These are phyloP conservation scores for Termitomyces eurrhizus DNA, from an alignment of 768 basidiomycete genomes.

Conservation along the genomic window DNA sequence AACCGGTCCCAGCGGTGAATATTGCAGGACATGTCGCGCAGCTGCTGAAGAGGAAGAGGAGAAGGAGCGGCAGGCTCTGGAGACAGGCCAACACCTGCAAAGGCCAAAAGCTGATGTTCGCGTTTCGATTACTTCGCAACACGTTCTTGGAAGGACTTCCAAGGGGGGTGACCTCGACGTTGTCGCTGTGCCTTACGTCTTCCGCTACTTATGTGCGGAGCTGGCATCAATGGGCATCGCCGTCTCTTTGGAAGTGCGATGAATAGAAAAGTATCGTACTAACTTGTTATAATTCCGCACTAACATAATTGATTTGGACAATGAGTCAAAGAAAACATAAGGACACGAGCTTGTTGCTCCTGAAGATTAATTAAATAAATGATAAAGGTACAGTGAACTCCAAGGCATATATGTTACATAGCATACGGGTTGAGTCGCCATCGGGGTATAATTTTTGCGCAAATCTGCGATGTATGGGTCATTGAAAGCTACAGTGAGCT, in stretches of 20 bases:
- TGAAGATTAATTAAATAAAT: background rate
- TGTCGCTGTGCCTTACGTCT: slow-evolving; percentile 93
- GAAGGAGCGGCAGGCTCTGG: slow-evolving; percentile 53
- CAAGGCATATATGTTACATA: slow-evolving; percentile 1
- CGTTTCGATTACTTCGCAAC: slow-evolving; percentile 63
- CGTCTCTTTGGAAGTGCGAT: slow-evolving; percentile 76
- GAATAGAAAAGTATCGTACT: slow-evolving; percentile 16
- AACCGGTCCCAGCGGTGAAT: slow-evolving; percentile 82
- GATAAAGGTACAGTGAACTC: background rate
- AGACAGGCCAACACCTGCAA: slow-evolving; percentile 48
- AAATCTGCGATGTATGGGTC: background rate
- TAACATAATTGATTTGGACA: slow-evolving; percentile 3
- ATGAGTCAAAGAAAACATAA: background rate
- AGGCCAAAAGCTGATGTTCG: slow-evolving; percentile 47
- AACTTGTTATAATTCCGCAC: slow-evolving; percentile 9
- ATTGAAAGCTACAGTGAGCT: background rate
- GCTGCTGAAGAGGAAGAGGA: slow-evolving; percentile 62
- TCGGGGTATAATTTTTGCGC: slow-evolving; percentile 8
- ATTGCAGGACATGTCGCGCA: slow-evolving; percentile 90
- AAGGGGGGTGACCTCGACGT: slow-evolving; percentile 90
- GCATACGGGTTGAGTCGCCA: slow-evolving; percentile 2
- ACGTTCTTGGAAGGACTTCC: slow-evolving; percentile 54
- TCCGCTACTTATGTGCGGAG: slow-evolving; percentile 92
- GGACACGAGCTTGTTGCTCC: background rate
- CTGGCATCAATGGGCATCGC: slow-evolving; percentile 98